Evolutionary conservation across 352 stramenopile species (phyloP), one percentile per base, ranked within the genome.

Genomic region (Thalassiosira allenii): DNA sequence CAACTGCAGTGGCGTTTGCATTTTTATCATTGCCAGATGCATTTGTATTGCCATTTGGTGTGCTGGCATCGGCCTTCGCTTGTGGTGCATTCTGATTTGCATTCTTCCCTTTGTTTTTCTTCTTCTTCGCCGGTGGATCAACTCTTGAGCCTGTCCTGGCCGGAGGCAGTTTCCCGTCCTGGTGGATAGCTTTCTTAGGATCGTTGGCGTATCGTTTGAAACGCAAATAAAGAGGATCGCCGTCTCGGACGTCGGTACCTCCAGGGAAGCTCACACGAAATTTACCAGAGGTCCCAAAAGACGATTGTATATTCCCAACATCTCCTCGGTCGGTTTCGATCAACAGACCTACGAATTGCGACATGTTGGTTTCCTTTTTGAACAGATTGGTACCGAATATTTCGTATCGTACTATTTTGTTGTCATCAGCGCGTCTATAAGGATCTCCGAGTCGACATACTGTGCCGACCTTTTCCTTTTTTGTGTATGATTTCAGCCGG

Each of bases 331-430:
- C 86, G 0, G 90, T 93, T 49, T 90, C 58, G 8, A 96, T 57
- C 47, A 94, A 88, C 70, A 96, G 86, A 25, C 92, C 92, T 11
- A 95, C 77, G 84, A 96, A 96, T 33, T 86, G 62, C 29, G 86
- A 89, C 83, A 96, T 92, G 47, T 95, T 89, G 3, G 92, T 94
- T 69, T 95, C 91, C 72, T 95, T 96, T 63, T 91, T 91, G 73
- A 96, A 96, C 32, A 96, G 80, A 73, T 93, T 82, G 40, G 80
- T 83, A 41, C 89, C 90, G 81, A 95, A 92, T 17, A 96, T 76
- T 76, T 94, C 89, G 44, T 92, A 93, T 30, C 86, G 84, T 51
- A 94, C 86, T 49, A 90, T 32, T 69, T 87, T 89, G 11, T 76
- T 79, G 69, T 94, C 90, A 56, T 90, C 86, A 40, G 81, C 79